Base-by-base conservation (phyloP, 148 eudicot species). In the Rhododendron ovatum region DNA sequence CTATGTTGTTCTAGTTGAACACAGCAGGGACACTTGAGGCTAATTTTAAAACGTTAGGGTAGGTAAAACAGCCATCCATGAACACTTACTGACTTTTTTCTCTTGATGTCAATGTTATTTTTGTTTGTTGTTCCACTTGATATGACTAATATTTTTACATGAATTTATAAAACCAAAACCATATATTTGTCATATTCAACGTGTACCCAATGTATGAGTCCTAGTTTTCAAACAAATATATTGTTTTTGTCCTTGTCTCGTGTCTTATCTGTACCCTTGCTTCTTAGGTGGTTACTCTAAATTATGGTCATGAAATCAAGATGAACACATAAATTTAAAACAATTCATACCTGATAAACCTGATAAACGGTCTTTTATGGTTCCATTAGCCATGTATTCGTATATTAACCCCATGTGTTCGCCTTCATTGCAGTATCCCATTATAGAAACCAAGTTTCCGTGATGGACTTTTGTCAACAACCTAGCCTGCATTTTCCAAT, bases 341-440 rank as follows among this genome's bases (percentile, higher is more conserved):
- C 22, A 63, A 63, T 63, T n/a, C 30, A 37, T 35, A 71, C 88
- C 88, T 71, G 82, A 84, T 11, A 89, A 57, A 71, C 88, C 88
- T 71, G 82, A 84, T 11, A 89, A 57, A 55, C 67, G 79, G 7
- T 48, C 82, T 41, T 80, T 82, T n/a, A 89, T 10, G 82, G 84
- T 78, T 65, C 71, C 71, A 24, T 24, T 65, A 65, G 71, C 71
- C 71, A 65, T 24, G 71, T 65, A 65, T n/a, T 89, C 90, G 41
- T 86, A 89, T 6, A 89, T 41, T 28, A 84, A 84, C 2, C 73
- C 90, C 90, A 86, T 33, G 47, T 82, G 63, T 8, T 3, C 1
- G 18, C 79, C 75, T 39, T 86, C 88, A 55, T 84, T n/a, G 63
- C 85, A 89, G 84, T 86, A 86, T 28, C 90, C 90, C 13, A 86